Evolutionary conservation across 352 stramenopile genomes (phyloP).

Genomic region (Blastocystis sp.): DNA sequence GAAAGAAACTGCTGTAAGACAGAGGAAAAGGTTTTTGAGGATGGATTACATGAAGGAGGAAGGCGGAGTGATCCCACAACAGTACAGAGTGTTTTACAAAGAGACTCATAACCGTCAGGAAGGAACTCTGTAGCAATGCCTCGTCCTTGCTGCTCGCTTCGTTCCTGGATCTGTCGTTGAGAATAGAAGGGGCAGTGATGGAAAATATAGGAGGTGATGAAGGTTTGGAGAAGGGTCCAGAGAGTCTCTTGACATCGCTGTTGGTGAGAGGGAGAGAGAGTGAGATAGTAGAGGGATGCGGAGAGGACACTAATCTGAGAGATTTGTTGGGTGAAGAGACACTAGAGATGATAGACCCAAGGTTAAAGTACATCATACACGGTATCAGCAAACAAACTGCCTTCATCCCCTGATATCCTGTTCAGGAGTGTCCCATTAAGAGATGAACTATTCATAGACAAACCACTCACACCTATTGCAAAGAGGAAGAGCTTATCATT

Average conservation of each 20-base stretch:
- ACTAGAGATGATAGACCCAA: background rate
- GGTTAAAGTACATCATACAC: background rate
- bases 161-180: background rate
- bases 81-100: background rate
- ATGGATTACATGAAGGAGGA: background rate
- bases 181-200: background rate
- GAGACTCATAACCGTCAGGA: constrained; percentile 19
- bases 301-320: background rate
- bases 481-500: background rate
- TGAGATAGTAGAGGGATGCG: background rate
- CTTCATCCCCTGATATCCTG: too few species aligned
- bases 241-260: background rate
- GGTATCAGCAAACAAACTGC: background rate
- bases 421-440: too few species aligned
- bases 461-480: background rate
- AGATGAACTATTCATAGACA: too few species aligned
- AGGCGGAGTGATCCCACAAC: background rate
- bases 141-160: background rate
- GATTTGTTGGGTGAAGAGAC: background rate
- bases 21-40: background rate
- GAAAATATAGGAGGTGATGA: constrained; percentile 11
- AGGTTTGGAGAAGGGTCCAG: background rate
- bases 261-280: background rate
- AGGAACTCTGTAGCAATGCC: background rate
- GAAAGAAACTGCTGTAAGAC: background rate